phyloP scores from a whole-genome alignment of 768 basidiomycete species.

The Trametes meyenii region DNA sequence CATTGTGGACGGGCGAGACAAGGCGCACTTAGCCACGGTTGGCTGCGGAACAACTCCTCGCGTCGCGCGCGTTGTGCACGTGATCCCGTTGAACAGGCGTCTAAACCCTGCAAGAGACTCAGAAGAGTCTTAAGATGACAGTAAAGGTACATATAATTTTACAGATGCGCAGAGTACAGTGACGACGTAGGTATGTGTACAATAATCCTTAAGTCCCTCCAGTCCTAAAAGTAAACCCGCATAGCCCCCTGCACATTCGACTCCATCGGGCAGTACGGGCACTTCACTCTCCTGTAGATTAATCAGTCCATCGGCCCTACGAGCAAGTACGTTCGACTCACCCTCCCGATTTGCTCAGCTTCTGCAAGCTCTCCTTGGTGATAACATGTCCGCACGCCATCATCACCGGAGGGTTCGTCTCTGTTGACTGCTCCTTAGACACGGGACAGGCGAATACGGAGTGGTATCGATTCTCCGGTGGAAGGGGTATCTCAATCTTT shows the following conservation, averaged over 20 bases:
- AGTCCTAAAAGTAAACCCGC: constrained; percentile 62
- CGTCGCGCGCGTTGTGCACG: constrained; percentile 21
- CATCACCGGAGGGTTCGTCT: constrained; percentile 97
- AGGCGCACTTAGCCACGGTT: constrained; percentile 7
- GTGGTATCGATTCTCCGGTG: constrained; percentile 88
- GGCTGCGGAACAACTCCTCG: constrained; percentile 15
- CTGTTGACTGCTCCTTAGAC: constrained; percentile 95
- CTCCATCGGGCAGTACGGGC: constrained; percentile 93
- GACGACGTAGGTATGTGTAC: neutral
- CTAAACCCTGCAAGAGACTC: neutral
- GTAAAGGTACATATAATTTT: neutral
- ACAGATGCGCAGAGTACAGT: constrained; percentile 4
- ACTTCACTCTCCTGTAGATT: constrained; percentile 79
- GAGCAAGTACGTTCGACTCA: constrained; percentile 46
- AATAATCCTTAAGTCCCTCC: neutral
- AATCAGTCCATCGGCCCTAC: neutral
- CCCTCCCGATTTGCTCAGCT: constrained; percentile 84
- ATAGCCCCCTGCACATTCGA: constrained; percentile 58
- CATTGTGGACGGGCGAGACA: constrained; percentile 10
- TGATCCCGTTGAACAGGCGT: constrained; percentile 13
- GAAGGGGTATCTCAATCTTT: constrained; percentile 92
- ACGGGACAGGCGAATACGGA: constrained; percentile 98
- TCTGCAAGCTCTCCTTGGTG: constrained; percentile 86
- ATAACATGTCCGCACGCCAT: constrained; percentile 96
- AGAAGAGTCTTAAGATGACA: neutral